Evolutionary conservation across 2,329 filamentous ascomycete species (phyloP), one percentile per base, ranked within the genome.

Genomic region (Fusarium nisikadoi): DNA sequence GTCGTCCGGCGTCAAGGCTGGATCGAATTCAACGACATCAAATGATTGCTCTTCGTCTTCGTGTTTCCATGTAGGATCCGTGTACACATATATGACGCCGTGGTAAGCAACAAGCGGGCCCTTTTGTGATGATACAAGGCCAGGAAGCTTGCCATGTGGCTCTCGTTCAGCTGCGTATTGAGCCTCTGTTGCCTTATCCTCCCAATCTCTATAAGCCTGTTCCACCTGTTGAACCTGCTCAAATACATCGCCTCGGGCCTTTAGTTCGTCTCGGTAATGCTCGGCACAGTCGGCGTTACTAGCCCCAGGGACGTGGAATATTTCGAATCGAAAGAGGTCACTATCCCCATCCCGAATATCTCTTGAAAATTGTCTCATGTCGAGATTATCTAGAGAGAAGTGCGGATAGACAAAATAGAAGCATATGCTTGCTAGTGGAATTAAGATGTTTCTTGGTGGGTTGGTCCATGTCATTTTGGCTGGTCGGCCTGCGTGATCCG

Each of bases 341-440:
- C 19, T 17, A 5, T 31, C 35, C 5, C 23, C 23, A 25, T 12
- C 20, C 8, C 20, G 20, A 7, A 49, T 19, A 4, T 38, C 10
- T 1, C 2, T 17, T 20, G 6, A 25, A 2, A 25, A 12, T 17
- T 17, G 16, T 3, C 5, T 5, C 4, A 29, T 19, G 2, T 46
- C 10, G 2, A 57, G 7, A 27, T 38, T 25, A 4, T 52, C 36
- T 4, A 61, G n/a, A n/a, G 6, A 25, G 10, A 61, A 57, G 1
- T 27, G 4, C 4, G 25, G 25, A 57, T 57, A 25, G 9, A 57
- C 17, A 6, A 57, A 46, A 20, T 61, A 61, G 20, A 57, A 33
- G 2, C 17, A 39, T 20, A 38, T 8, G n/a, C 17, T 46, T 19
- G n/a, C 4, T 6, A 61, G 39, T 4, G 50, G 58, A 4, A 53